phyloP scores from a whole-genome alignment of 305 asterid species.

The Solanum hybrid region DNA sequence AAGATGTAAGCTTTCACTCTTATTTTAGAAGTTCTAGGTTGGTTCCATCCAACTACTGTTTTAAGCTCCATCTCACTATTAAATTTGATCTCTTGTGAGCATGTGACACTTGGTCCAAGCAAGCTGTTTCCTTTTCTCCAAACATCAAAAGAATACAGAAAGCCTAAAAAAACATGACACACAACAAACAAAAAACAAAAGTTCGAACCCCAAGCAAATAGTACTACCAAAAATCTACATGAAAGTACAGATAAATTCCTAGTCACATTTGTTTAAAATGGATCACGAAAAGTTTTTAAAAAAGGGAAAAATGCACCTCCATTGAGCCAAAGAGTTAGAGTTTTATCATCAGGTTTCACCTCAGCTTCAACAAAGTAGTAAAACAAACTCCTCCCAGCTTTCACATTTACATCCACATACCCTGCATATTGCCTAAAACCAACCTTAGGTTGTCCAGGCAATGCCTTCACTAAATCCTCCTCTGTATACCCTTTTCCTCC shows the following conservation, averaged over 20 bases:
- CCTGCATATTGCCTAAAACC: slow-evolving; percentile 75
- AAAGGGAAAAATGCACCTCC: slow-evolving; percentile 45
- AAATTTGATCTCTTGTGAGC: background rate
- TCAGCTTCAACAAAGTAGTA: slow-evolving; percentile 80
- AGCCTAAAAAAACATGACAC: background rate
- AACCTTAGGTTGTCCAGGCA: slow-evolving; percentile 82
- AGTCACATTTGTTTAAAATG: background rate
- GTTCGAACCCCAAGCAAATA: background rate
- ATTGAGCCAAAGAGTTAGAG: slow-evolving; percentile 86
- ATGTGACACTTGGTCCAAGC: background rate
- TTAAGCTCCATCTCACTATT: background rate
- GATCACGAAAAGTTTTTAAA: background rate
- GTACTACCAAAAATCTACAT: background rate
- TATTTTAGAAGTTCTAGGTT: background rate
- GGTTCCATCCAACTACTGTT: background rate
- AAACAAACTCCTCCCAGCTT: slow-evolving; percentile 70
- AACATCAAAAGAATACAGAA: background rate
- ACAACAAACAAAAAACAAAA: background rate
- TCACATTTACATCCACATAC: slow-evolving; percentile 67
- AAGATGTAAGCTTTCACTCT: background rate
- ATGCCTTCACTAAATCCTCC: slow-evolving; percentile 57
- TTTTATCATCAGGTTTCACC: slow-evolving; percentile 49
- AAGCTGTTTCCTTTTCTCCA: background rate
- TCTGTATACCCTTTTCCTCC: slow-evolving; percentile 26
- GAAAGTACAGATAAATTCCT: slow-evolving; percentile 1